Evolutionary conservation across 78 protist genomes (phyloP).

Genomic region (Guillardia theta): DNA sequence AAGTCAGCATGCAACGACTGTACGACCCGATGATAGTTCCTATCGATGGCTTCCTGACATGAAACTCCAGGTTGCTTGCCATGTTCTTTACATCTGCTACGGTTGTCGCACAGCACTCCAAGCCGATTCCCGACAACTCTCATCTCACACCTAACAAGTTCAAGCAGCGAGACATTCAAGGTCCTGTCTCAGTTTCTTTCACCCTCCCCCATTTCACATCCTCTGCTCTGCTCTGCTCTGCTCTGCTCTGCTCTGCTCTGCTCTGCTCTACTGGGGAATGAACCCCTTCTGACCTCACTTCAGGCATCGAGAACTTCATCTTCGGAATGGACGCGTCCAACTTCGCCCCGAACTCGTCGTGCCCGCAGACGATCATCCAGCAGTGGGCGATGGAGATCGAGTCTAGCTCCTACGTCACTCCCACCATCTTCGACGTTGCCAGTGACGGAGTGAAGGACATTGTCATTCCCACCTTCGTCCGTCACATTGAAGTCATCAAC

Average conservation of each 20-base stretch:
- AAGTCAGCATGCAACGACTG: too few relatives aligned
- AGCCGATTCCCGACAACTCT: neutral
- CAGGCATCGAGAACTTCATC: neutral
- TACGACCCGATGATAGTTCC: too few relatives aligned
- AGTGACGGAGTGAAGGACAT: constrained; percentile 40
- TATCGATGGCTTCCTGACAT: too few relatives aligned
- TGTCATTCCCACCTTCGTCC: neutral
- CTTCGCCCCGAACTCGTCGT: neutral
- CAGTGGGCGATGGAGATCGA: neutral
- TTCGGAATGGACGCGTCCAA: neutral
- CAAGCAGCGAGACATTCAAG: neutral
- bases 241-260: neutral
- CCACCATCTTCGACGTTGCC: constrained; percentile 22
- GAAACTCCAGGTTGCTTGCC: too few relatives aligned
- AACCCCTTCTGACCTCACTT: neutral
- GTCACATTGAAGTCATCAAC: neutral
- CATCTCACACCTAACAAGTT: neutral
- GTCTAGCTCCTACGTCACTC: neutral
- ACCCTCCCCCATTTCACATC: neutral
- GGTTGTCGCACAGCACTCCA: neutral
- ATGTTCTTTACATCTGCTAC: neutral
- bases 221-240: neutral
- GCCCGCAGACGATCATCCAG: neutral
- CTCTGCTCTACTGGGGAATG: neutral
- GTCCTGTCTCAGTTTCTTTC: neutral